These are phyloP conservation scores for Magnaporthiopsis rhizophila DNA, from an alignment of 2,329 filamentous ascomycete genomes.

Conservation along the genomic window DNA sequence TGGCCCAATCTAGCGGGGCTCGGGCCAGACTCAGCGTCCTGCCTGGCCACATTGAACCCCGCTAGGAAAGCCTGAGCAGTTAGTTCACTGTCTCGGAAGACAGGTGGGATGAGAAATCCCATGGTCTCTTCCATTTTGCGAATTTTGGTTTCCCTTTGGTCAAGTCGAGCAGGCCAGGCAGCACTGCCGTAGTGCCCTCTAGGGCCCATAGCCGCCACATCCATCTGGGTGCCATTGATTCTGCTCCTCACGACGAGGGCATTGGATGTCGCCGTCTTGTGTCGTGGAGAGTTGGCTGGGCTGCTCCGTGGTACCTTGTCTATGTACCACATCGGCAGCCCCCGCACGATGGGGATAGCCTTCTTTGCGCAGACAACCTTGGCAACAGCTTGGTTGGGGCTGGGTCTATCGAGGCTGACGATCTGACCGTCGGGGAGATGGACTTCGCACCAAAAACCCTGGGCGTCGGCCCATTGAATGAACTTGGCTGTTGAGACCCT, in stretches of 20 bases:
- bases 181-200: neutral
- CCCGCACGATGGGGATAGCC: neutral
- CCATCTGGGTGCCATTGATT: neutral
- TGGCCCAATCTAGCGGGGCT: neutral
- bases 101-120: neutral
- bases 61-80: constrained; percentile 4
- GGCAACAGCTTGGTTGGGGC: too few relatives aligned
- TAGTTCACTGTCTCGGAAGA: neutral
- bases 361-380: neutral
- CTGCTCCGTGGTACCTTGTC: neutral
- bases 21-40: too few relatives aligned
- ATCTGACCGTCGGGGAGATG: neutral
- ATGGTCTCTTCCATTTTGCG: constrained; percentile 2
- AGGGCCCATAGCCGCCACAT: neutral
- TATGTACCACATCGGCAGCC: neutral
- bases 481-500: neutral
- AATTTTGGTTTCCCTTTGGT: neutral
- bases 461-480: neutral
- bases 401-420: neutral
- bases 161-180: neutral
- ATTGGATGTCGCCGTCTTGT: neutral
- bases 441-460: neutral
- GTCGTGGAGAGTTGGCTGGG: too few relatives aligned
- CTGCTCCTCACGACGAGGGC: neutral
- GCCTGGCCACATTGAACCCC: neutral